phyloP scores from a whole-genome alignment of 2,329 filamentous ascomycete species.

The Xylaria sp. region DNA sequence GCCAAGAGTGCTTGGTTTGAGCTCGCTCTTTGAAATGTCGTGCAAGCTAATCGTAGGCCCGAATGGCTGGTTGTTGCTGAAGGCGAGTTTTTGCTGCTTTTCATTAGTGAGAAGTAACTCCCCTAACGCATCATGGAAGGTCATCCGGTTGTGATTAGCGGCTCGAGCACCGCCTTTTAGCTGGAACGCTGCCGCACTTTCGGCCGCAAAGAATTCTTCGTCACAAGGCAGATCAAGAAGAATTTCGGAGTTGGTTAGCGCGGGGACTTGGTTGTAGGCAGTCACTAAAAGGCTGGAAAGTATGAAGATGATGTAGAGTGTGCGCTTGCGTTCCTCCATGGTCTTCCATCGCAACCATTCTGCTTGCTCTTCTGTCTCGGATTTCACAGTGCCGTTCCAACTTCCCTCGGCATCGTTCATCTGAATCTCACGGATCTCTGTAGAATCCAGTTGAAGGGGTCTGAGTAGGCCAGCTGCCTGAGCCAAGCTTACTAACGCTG shows the following conservation, averaged over 20 bases:
- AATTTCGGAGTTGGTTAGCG: constrained; percentile 94
- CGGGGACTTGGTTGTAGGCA: constrained; percentile 91
- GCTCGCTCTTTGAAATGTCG: constrained; percentile 68
- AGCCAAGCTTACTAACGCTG: constrained; percentile 88
- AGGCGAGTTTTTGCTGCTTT: constrained; percentile 66
- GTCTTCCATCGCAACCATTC: constrained; percentile 92
- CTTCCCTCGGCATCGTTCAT: constrained; percentile 65
- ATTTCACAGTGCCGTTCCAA: constrained; percentile 57
- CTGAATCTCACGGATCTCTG: constrained; percentile 64
- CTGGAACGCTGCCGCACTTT: constrained; percentile 84
- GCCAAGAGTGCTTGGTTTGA: constrained; percentile 89
- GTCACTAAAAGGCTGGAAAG: constrained; percentile 91
- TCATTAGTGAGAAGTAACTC: constrained; percentile 82
- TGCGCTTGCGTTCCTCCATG: constrained; percentile 90
- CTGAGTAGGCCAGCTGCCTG: constrained; percentile 81
- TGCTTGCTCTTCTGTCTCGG: constrained; percentile 68
- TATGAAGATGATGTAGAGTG: constrained; percentile 89
- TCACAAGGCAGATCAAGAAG: constrained; percentile 89
- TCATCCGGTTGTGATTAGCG: constrained; percentile 75
- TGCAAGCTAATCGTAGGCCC: constrained; percentile 58
- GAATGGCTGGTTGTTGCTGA: constrained; percentile 56
- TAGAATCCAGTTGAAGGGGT: constrained; percentile 58
- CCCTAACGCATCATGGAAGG: constrained; percentile 85
- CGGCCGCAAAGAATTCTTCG: constrained; percentile 88
- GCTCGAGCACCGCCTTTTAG: constrained; percentile 77